phyloP scores from a whole-genome alignment of 495 filamentous ascomycete species.

The Immersiella caudata region DNA sequence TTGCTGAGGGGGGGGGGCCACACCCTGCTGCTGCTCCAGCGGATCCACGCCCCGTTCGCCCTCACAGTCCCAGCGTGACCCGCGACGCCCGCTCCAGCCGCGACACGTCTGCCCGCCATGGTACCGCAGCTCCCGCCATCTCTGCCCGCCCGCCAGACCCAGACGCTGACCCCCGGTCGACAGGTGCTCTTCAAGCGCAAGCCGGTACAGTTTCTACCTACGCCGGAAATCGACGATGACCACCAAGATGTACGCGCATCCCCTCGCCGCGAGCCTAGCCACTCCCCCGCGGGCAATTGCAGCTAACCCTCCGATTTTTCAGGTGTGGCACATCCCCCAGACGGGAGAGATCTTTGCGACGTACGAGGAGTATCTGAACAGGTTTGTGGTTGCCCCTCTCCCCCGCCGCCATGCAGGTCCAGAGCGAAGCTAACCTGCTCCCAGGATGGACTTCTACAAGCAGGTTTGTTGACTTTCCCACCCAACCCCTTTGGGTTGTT shows the following conservation, averaged over 20 bases:
- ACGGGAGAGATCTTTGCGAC: conserved; percentile 88
- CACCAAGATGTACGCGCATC: conserved; percentile 67
- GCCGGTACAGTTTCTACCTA: conserved; percentile 80
- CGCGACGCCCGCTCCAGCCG: background rate
- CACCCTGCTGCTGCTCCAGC: background rate
- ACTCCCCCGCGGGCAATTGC: conserved; percentile 16
- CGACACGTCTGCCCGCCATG: conserved; percentile 28
- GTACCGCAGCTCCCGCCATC: conserved; percentile 26
- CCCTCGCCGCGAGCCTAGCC: background rate
- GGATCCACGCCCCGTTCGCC: too few species aligned
- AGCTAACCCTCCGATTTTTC: conserved; percentile 18
- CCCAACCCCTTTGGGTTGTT: background rate
- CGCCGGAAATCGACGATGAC: conserved; percentile 75
- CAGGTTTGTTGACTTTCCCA: conserved; percentile 58
- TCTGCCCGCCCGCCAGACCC: conserved; percentile 2
- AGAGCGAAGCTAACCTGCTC: conserved; percentile 30
- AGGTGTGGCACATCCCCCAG: conserved; percentile 91
- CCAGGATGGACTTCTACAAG: conserved; percentile 89
- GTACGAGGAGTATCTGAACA: conserved; percentile 84
- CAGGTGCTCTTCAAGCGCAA: conserved; percentile 97
- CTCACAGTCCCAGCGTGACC: background rate
- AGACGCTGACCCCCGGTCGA: conserved; percentile 21
- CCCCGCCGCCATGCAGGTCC: background rate
- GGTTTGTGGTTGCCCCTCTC: conserved; percentile 54
- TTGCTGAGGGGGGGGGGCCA: background rate